phyloP scores from a whole-genome alignment of 2,329 filamentous ascomycete species.

The Daldinia sp. region DNA sequence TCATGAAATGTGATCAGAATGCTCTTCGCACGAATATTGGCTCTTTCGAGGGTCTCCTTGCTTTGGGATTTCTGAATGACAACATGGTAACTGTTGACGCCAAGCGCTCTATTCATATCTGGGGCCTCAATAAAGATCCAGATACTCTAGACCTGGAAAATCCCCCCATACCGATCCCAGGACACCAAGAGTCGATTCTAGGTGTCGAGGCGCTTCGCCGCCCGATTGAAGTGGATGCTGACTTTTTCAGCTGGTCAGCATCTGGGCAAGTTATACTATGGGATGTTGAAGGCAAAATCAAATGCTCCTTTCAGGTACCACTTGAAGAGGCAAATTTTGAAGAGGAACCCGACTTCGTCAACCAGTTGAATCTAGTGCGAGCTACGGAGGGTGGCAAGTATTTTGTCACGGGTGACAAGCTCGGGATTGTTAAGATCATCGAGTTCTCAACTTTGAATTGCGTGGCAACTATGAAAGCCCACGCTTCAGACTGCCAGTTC shows the following conservation, averaged over 20 bases:
- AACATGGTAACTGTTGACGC: conserved; percentile 82
- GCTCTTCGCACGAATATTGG: conserved; percentile 57
- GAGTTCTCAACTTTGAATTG: conserved; percentile 72
- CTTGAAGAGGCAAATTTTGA: conserved; percentile 72
- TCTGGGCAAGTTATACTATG: conserved; percentile 86
- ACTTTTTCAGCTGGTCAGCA: conserved; percentile 91
- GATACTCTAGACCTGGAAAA: conserved; percentile 55
- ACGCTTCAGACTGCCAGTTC: conserved; percentile 85
- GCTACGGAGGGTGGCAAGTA: conserved; percentile 72
- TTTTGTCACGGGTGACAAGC: conserved; percentile 86
- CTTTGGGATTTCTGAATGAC: conserved; percentile 75
- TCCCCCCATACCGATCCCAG: conserved; percentile 68
- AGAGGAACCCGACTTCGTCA: conserved; percentile 64
- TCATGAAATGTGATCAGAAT: conserved; percentile 58
- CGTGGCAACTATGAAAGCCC: conserved; percentile 82
- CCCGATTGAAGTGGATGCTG: conserved; percentile 71
- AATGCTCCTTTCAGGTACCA: conserved; percentile 72
- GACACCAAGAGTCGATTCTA: conserved; percentile 73
- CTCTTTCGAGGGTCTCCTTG: conserved; percentile 65
- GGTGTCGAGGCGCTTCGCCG: conserved; percentile 77
- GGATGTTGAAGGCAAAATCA: conserved; percentile 78
- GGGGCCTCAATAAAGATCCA: conserved; percentile 61
- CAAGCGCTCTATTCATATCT: conserved; percentile 79
- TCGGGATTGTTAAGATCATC: conserved; percentile 82
- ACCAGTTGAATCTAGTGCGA: conserved; percentile 71